Conservation (phyloP, 1,284 basidiomycete species). For the Cystobasidiaceae sp. region DNA sequence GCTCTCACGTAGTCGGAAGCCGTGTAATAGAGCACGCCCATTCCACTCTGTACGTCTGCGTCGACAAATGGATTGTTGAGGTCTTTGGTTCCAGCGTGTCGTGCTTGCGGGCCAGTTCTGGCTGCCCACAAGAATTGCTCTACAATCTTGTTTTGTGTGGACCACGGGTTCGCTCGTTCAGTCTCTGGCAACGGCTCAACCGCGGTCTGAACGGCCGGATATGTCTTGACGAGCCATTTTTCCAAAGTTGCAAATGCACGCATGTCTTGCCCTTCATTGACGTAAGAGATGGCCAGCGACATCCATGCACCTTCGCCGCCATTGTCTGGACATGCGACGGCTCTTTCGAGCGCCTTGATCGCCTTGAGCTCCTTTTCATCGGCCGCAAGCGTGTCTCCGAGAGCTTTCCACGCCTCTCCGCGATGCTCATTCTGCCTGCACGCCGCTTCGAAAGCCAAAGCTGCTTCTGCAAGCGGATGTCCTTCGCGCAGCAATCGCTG, state of each 20-base stretch:
- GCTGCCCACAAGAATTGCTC: slow-evolving; percentile 82
- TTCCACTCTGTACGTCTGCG: slow-evolving; percentile 85
- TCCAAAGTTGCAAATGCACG: slow-evolving; percentile 83
- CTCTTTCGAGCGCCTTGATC: slow-evolving; percentile 59
- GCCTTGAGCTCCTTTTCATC: slow-evolving; percentile 68
- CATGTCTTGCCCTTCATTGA: slow-evolving; percentile 88
- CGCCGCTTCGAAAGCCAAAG: slow-evolving; percentile 56
- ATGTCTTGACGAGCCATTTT: slow-evolving; percentile 74
- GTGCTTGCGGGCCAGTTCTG: slow-evolving; percentile 51
- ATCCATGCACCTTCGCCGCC: slow-evolving; percentile 64
- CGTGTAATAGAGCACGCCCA: slow-evolving; percentile 91
- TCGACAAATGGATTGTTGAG: slow-evolving; percentile 65
- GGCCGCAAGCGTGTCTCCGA: slow-evolving; percentile 92
- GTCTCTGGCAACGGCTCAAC: slow-evolving; percentile 41
- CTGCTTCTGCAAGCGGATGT: slow-evolving; percentile 44
- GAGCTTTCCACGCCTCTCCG: slow-evolving; percentile 85
- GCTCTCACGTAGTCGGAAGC: slow-evolving; percentile 79
- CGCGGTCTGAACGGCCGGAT: slow-evolving; percentile 60
- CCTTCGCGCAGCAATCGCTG: slow-evolving; percentile 57
- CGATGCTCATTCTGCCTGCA: slow-evolving; percentile 44
- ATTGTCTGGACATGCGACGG: slow-evolving; percentile 57
- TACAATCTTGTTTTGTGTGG: slow-evolving; percentile 72
- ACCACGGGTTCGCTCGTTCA: slow-evolving; percentile 63
- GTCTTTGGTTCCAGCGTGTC: slow-evolving; percentile 54
- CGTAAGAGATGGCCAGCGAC: slow-evolving; percentile 90